Evolutionary conservation across 331 rosid genomes (phyloP), one percentile per base, ranked within the genome.

Genomic region (Erythrophleum ivorense): DNA sequence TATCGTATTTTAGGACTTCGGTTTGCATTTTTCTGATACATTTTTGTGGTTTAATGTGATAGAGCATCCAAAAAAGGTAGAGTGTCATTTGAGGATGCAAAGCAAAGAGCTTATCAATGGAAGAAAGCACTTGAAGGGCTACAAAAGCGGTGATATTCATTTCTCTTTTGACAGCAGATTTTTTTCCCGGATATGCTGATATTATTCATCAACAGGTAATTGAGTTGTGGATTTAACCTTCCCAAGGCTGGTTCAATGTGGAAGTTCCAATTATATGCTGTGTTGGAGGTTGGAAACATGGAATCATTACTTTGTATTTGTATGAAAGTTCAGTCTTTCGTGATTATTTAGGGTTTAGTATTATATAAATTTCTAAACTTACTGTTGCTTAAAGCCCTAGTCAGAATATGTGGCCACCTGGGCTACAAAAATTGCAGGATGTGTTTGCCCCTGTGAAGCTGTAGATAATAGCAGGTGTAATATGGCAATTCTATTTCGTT

Each of bases 101-200:
- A 91, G 77, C 94, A 88, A 78, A 86, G 90, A 80, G 91, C 91
- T 2, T 88, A 85, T 85, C 92, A 88, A 41, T 91, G 94, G 94
- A 91, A 91, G 90, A 91, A 88, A 84, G 91, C 92, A 18, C 88
- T 91, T 11, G 94, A 91, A 83, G 94, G 83, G 74, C 92, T 88
- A 84, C 92, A 91, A 73, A 91, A 87, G 63, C 80, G 85, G 88
- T 91, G 92, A 88, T 69, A 31, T 53, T 53, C 58, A 14, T 69
- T 58, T 45, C 36, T 55, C 52, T 53, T 53, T 79, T 50, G 74
- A 73, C 77, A 33, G 73, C 43, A n/a, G 41, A 43, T 64, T 84
- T 63, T 43, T 7, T 5, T 21, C 64, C 6, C 7, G 38, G 71
- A 80, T 52, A 67, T 72, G 63, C 63, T 75, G 72, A 78, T 76